Conservation (phyloP, 257 asterid species). For the Solanum tarapatanum region DNA sequence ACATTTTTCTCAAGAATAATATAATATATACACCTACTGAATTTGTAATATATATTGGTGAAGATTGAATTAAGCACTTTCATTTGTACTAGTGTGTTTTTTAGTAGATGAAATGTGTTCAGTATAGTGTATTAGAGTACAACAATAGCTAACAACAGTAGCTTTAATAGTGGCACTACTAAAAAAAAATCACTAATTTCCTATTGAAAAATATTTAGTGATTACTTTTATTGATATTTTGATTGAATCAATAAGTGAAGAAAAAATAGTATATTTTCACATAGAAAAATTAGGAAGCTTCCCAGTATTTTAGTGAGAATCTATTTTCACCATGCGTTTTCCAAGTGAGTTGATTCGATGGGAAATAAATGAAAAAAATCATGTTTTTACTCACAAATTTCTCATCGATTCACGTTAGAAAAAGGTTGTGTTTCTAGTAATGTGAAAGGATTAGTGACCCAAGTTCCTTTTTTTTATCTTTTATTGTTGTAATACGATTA, state of each 20-base stretch:
- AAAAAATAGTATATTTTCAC: neutral
- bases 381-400: no score
- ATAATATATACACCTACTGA: neutral
- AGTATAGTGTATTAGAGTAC: neutral
- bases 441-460: no score
- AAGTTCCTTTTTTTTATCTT: no score
- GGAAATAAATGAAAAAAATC: no score
- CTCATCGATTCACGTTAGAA: no score
- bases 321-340: neutral
- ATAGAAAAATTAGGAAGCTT: no score
- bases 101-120: neutral
- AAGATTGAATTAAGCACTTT: neutral
- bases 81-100: neutral
- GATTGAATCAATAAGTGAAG: neutral
- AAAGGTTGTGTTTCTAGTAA: no score
- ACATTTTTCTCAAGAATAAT: neutral
- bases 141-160: neutral
- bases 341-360: neutral
- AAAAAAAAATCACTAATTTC: no score
- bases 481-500: no score
- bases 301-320: neutral
- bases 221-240: no score
- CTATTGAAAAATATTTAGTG: neutral
- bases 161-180: neutral
- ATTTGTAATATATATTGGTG: neutral